These are phyloP conservation scores for Ceratobasidium sp. DNA, from an alignment of 1,284 basidiomycete genomes.

Conservation along the genomic window DNA sequence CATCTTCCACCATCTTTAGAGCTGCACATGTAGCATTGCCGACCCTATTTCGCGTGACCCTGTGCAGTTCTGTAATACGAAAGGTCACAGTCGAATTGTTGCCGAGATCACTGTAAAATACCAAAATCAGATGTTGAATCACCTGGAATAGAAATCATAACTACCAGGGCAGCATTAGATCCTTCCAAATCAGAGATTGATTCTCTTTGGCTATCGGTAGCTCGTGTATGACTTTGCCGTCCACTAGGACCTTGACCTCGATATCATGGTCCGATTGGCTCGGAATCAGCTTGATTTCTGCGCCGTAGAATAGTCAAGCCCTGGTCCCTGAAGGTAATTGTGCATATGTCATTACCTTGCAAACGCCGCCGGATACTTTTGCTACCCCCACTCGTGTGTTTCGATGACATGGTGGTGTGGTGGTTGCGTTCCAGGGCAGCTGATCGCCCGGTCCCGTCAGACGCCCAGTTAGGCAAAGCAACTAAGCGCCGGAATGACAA, in stretches of 20 bases:
- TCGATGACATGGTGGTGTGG: not conserved
- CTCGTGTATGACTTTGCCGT: not conserved
- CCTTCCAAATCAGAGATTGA: not conserved
- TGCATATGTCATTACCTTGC: not conserved
- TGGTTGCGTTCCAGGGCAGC: not conserved
- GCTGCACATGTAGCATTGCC: not conserved
- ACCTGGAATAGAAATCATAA: no score
- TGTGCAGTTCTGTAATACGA: not conserved
- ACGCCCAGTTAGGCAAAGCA: no score
- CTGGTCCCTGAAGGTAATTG: not conserved
- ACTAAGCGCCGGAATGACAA: no score
- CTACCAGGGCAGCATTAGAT: not conserved
- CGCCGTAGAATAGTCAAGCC: not conserved
- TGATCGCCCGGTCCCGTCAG: no score
- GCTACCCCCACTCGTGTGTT: not conserved
- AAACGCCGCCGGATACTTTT: not conserved
- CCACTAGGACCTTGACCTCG: not conserved
- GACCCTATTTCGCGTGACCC: not conserved
- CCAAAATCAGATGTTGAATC: not conserved
- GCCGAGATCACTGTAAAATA: not conserved
- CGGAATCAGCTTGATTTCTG: not conserved
- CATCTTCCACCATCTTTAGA: not conserved
- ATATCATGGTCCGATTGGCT: not conserved
- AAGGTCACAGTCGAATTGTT: not conserved
- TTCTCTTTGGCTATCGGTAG: not conserved